phyloP scores from a whole-genome alignment of 805 yeast species.

The Lipomyces japonicus region DNA sequence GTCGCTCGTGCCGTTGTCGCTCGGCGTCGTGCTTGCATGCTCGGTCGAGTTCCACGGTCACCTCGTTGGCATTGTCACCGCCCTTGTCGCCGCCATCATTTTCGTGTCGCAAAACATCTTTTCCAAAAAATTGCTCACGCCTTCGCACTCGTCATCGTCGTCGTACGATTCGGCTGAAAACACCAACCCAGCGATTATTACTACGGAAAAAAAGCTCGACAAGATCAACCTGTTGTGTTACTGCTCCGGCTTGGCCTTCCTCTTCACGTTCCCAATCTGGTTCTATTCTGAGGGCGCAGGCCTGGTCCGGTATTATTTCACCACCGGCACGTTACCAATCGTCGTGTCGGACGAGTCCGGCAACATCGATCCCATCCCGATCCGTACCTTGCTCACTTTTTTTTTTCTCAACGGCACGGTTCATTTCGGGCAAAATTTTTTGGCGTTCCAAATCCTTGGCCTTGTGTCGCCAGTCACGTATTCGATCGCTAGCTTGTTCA shows the following conservation, averaged over 20 bases:
- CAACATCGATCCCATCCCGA: slow-evolving; percentile 13
- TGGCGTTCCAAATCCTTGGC: slow-evolving; percentile 78
- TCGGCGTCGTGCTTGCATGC: slow-evolving; percentile 74
- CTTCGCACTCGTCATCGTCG: no score
- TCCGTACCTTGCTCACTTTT: slow-evolving; percentile 40
- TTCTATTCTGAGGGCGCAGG: slow-evolving; percentile 53
- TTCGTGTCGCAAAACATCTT: slow-evolving; percentile 85
- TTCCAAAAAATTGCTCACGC: slow-evolving; percentile 76
- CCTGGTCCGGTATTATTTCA: slow-evolving; percentile 23
- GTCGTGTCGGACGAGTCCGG: slow-evolving; percentile 33
- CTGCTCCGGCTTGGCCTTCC: slow-evolving; percentile 69
- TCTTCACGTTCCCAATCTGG: slow-evolving; percentile 72
- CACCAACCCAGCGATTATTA: slow-evolving; percentile 21
- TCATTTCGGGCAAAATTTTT: slow-evolving; percentile 73
- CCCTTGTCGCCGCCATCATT: slow-evolving; percentile 62
- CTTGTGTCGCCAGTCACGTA: slow-evolving; percentile 79
- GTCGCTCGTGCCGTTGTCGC: slow-evolving; percentile 71
- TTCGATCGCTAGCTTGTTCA: slow-evolving; percentile 82
- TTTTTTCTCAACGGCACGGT: slow-evolving; percentile 65
- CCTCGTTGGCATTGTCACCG: slow-evolving; percentile 62
- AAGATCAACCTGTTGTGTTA: slow-evolving; percentile 76
- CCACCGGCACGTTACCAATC: slow-evolving; percentile 25
- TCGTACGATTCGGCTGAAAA: no score
- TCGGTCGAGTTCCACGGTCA: slow-evolving; percentile 45
- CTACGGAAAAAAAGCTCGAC: slow-evolving; percentile 54